Evolutionary conservation across 257 asterid species (phyloP), one percentile per base, ranked within the genome.

Genomic region (Nyctanthes arbortristis): DNA sequence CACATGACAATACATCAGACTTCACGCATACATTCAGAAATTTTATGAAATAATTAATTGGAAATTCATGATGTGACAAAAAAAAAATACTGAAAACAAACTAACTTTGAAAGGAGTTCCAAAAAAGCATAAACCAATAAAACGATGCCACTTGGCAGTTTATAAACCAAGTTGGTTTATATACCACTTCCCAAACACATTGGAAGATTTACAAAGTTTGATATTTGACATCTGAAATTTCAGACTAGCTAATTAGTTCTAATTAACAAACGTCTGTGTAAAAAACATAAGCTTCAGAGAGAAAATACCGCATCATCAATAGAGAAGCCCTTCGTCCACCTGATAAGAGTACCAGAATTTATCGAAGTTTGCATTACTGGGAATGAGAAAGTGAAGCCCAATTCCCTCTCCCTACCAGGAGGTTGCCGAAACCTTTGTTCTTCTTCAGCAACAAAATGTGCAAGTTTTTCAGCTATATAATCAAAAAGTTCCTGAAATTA

Each of bases 261-360:
- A 63, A 31, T 33, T 63, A 59, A 13, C 22, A 22, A 32, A 70
- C 43, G 18, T n/a, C 25, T 31, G 29, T 18, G 9, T 39, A 52
- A 58, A 30, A 1, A 6, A 61, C 57, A 62, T 13, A 58, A 69
- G 69, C 24, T 31, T 18, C 18, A 60, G 28, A 22, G 54, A 24
- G 58, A 52, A 28, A 61, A 74, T 79, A 71, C 29, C 0, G 11
- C 55, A 61, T 89, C 95, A 75, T 86, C 82, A 56, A 91, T 87
- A 24, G 90, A 81, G 83, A 91, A 91, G 73, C 97, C 97, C 69
- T 91, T 89, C 1, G 96, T 89, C 97, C 97, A 91, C 84, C 93
- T 80, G 63, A 91, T 87, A 22, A 91, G 92, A 54, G 80, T 84
- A 64, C 97, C 97, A 12, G 93, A 82, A 73, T 87, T 81, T 64